Evolutionary conservation across 1,139 yeast genomes (phyloP).

Genomic region (Hansenula sp.): DNA sequence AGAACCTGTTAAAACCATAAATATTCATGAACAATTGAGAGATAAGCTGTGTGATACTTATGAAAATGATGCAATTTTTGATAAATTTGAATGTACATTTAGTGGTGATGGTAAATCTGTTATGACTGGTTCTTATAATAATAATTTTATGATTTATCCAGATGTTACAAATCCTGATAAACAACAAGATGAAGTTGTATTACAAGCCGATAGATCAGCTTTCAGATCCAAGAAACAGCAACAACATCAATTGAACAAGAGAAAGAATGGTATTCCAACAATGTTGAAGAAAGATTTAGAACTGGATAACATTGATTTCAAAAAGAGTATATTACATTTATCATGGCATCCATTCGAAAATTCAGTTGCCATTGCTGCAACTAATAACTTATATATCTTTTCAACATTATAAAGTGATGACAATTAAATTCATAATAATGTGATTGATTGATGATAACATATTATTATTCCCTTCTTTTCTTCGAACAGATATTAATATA

Average conservation of each 20-base stretch:
- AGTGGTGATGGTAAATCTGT: slow-evolving; percentile 90
- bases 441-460: not conserved
- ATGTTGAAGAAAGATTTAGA: slow-evolving; percentile 51
- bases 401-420: slow-evolving; percentile 22
- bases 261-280: slow-evolving; percentile 23
- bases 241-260: slow-evolving; percentile 18
- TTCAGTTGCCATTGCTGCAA: slow-evolving; percentile 97
- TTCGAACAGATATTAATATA: not conserved
- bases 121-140: slow-evolving; percentile 97
- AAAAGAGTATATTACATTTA: slow-evolving; percentile 89
- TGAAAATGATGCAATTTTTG: slow-evolving; percentile 97
- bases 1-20: slow-evolving; percentile 89
- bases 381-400: slow-evolving; percentile 85
- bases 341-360: slow-evolving; percentile 99
- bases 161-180: slow-evolving; percentile 48
- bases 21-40: slow-evolving; percentile 92
- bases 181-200: slow-evolving; percentile 63
- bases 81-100: slow-evolving; percentile 95
- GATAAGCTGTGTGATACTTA: slow-evolving; percentile 95
- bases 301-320: slow-evolving; percentile 83
- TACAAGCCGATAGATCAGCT: slow-evolving; percentile 98
- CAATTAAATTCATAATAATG: too few species aligned
- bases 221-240: slow-evolving; percentile 71
- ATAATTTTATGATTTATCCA: slow-evolving; percentile 96
- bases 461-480: too few species aligned